Evolutionary conservation across 768 basidiomycete genomes (phyloP), one percentile per base, ranked within the genome.

Genomic region (Kwoniella dendrophila): DNA sequence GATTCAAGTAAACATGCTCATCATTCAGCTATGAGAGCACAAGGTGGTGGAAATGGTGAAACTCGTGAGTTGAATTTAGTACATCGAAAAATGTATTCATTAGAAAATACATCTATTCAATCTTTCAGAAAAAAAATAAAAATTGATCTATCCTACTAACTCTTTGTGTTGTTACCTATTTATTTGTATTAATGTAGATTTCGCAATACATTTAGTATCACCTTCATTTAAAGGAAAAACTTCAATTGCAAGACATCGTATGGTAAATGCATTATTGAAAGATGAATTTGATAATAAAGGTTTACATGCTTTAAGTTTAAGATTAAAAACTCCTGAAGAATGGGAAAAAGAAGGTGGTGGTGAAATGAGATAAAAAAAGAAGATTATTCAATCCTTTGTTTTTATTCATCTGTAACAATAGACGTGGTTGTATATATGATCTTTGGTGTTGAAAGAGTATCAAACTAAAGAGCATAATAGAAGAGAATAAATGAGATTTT

Each of bases 291-390:
- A 77, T 40, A 72, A 71, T 16, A 68, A 64, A n/a, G 82, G 82
- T 10, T 59, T 82, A 36, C 82, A 82, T 56, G 82, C 82, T 1
- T 68, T 82, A 44, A 76, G 75, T 56, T 62, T 82, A 64, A 70
- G 76, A 56, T 64, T 81, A 29, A 78, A 78, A 67, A 78, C 76
- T 24, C 79, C 80, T 3, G 66, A 68, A 58, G 81, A 82, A 56
- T 78, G 76, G 65, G 67, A 77, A 55, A 72, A 67, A 62, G 76
- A 77, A 57, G 70, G 56, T n/a, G 68, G 56, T 34, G 64, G 51
- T 11, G 61, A 51, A 44, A 63, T 62, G 51, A 47, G 55, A 36
- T 47, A 26, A 43, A 24, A 30, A 24, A 16, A 27, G 16, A 0
- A 16, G 22, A 24, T 27, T 4, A 49, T 24, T 14, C 12, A 22